phyloP scores from a whole-genome alignment of 2,329 filamentous ascomycete genomes.

The Pestalotiopsis sp. region DNA sequence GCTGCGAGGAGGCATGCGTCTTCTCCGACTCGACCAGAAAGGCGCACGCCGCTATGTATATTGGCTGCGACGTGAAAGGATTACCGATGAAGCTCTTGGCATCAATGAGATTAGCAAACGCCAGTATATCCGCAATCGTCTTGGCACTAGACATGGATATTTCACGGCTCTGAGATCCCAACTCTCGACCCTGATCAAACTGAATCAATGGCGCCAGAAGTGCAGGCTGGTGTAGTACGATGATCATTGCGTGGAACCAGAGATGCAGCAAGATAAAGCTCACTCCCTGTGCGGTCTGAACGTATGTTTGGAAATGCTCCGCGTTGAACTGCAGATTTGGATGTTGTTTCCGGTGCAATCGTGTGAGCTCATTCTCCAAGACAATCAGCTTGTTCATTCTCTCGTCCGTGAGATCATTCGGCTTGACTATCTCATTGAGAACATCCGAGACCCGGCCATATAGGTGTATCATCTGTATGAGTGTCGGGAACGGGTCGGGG shows the following conservation, averaged over 20 bases:
- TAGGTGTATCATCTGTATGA: conserved; percentile 83
- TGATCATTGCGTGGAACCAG: conserved; percentile 87
- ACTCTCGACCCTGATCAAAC: conserved; percentile 62
- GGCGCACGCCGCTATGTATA: conserved; percentile 88
- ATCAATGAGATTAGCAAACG: conserved; percentile 84
- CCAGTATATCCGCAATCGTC: conserved; percentile 86
- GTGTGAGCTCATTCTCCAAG: conserved; percentile 82
- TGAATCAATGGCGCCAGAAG: conserved; percentile 75
- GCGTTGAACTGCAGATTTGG: conserved; percentile 80
- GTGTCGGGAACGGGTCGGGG: conserved; percentile 77
- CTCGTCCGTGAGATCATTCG: conserved; percentile 74
- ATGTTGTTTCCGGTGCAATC: conserved; percentile 72
- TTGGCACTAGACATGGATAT: conserved; percentile 87
- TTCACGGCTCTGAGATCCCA: conserved; percentile 80
- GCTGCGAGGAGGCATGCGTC: conserved; percentile 64
- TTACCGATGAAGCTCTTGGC: conserved; percentile 86
- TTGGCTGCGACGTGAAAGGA: conserved; percentile 86
- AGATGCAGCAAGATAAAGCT: conserved; percentile 87
- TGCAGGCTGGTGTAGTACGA: conserved; percentile 82
- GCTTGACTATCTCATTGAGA: conserved; percentile 77
- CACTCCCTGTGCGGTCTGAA: conserved; percentile 78
- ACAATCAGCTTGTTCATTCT: conserved; percentile 71
- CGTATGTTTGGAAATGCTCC: conserved; percentile 83
- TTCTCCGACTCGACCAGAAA: conserved; percentile 79
- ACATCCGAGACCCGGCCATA: conserved; percentile 85